Percentiles rank a stretch among this genome's conserved stretches.
phyloP scores from a whole-genome alignment of 345 rosid species.

The Eucalyptus sp. region DNA sequence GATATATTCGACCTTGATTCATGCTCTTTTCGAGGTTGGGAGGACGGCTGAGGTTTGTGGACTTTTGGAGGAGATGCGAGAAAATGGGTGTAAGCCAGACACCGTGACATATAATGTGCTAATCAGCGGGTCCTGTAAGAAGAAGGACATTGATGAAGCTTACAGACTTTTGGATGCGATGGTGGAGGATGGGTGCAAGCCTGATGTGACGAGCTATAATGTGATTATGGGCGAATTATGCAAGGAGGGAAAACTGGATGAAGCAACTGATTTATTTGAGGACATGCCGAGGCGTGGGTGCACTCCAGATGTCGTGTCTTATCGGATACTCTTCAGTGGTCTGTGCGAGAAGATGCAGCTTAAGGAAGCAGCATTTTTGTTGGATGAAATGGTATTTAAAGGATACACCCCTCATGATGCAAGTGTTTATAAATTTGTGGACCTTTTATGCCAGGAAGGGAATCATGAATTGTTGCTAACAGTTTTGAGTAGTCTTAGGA shows the following conservation, averaged over 20 bases:
- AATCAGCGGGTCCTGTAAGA: slow-evolving; percentile 39
- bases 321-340: slow-evolving; percentile 67
- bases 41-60: slow-evolving; percentile 34
- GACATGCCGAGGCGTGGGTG: slow-evolving; percentile 78
- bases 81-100: slow-evolving; percentile 38
- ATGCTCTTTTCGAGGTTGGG: slow-evolving; percentile 35
- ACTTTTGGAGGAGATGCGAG: slow-evolving; percentile 52
- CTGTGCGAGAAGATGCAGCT: slow-evolving; percentile 32
- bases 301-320: slow-evolving; percentile 56
- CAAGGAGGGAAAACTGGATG: slow-evolving; percentile 39
- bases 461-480: slow-evolving; percentile 17
- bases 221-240: slow-evolving; percentile 46
- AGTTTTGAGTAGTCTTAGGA: slow-evolving; percentile 26
- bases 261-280: slow-evolving; percentile 60
- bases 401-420: slow-evolving; percentile 43
- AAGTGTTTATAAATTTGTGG: slow-evolving; percentile 20
- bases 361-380: slow-evolving; percentile 42
- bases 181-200: slow-evolving; percentile 37
- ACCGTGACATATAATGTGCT: slow-evolving; percentile 55
- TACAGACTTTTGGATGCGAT: slow-evolving; percentile 42
- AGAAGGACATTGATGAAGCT: slow-evolving; percentile 47
- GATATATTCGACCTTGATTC: slow-evolving; percentile 47
- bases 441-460: slow-evolving; percentile 24
- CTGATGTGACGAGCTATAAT: slow-evolving; percentile 59
- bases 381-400: slow-evolving; percentile 85